phyloP scores from a whole-genome alignment of 1,284 basidiomycete species.

The Sporisorium exsertum region DNA sequence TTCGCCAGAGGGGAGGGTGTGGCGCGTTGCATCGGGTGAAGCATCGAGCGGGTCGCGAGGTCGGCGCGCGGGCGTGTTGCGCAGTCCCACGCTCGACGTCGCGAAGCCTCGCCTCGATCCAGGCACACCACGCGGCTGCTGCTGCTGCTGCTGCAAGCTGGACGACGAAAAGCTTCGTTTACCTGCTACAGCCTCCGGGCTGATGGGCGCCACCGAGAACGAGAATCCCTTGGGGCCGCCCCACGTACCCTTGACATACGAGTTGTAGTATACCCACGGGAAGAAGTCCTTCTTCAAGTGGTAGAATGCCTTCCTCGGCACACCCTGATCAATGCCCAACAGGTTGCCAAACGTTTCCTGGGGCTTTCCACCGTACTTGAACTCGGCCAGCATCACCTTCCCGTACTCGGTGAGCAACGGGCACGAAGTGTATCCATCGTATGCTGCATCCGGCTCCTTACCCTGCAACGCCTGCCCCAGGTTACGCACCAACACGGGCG shows the following conservation, averaged over 20 bases:
- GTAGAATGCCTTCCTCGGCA: conserved; percentile 79
- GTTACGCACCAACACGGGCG: conserved; percentile 93
- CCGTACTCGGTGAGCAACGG: conserved; percentile 79
- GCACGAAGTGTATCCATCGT: conserved; percentile 69
- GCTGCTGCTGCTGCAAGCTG: no score
- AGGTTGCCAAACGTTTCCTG: conserved; percentile 76
- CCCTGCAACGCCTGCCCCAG: conserved; percentile 69
- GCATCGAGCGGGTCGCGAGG: conserved; percentile 63
- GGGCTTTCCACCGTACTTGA: conserved; percentile 82
- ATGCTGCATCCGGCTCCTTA: conserved; percentile 48
- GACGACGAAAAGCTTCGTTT: conserved; percentile 34
- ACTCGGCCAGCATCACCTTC: conserved; percentile 88
- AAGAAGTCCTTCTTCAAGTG: conserved; percentile 92
- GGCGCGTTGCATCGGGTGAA: conserved; percentile 50
- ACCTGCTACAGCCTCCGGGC: conserved; percentile 32
- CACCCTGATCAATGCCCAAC: conserved; percentile 61
- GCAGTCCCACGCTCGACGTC: conserved; percentile 37
- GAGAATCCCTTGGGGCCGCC: conserved; percentile 60
- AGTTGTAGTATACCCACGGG: conserved; percentile 87
- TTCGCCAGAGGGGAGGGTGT: conserved; percentile 56
- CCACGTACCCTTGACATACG: conserved; percentile 77
- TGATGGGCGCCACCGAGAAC: conserved; percentile 30
- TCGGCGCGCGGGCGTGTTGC: conserved; percentile 62
- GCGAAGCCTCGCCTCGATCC: conserved; percentile 44
- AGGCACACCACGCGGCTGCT: conserved; percentile 3